These are phyloP conservation scores for Grosmannia huntii DNA, from an alignment of 2,329 filamentous ascomycete genomes.

Conservation along the genomic window DNA sequence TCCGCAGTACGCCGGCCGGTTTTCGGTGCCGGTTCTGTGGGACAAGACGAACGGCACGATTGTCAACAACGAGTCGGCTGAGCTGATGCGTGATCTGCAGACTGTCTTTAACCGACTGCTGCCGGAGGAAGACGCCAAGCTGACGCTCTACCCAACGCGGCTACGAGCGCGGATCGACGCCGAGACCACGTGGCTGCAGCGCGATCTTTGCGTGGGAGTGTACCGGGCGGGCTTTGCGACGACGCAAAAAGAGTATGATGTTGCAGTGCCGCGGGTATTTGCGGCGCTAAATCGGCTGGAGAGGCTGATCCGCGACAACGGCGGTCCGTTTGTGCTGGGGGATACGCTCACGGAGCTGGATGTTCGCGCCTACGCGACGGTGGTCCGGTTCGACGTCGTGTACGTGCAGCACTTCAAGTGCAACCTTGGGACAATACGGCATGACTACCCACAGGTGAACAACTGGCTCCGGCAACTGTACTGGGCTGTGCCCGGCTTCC, in stretches of 20 bases:
- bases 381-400: conserved; percentile 46
- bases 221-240: conserved; percentile 49
- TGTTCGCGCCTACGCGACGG: conserved; percentile 40
- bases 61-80: conserved; percentile 49
- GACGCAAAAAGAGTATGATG: conserved; percentile 41
- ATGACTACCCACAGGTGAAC: conserved; percentile 46
- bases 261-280: conserved; percentile 41
- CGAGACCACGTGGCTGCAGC: conserved; percentile 39
- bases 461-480: conserved; percentile 49
- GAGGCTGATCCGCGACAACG: conserved; percentile 20
- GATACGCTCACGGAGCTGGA: conserved; percentile 45
- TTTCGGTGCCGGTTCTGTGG: conserved; percentile 49
- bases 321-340: conserved; percentile 43
- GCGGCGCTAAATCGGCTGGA: conserved; percentile 47
- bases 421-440: conserved; percentile 46
- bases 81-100: conserved; percentile 46
- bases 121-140: conserved; percentile 21
- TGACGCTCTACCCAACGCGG: conserved; percentile 39
- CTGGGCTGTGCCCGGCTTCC: conserved; percentile 40
- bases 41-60: conserved; percentile 41
- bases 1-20: conserved; percentile 45
- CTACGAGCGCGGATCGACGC: conserved; percentile 37
- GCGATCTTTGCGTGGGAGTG: conserved; percentile 44
- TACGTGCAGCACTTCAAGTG: conserved; percentile 58
- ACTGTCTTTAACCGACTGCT: conserved; percentile 39